Evolutionary conservation across 495 filamentous ascomycete genomes (phyloP).

Genomic region (Lasiosphaeriaceae sp.): DNA sequence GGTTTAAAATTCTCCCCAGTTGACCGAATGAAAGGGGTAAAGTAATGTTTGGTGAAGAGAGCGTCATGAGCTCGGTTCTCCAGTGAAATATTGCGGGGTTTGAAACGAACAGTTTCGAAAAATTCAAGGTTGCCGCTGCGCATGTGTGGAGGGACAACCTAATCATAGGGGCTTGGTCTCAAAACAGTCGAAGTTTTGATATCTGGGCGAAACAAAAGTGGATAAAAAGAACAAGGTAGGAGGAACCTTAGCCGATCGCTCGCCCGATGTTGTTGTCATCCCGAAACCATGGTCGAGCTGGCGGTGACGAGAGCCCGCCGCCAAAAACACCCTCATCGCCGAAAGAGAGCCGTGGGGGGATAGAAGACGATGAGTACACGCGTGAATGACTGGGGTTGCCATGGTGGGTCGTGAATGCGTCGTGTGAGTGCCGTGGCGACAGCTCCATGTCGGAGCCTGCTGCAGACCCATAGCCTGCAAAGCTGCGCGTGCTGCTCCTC

Average conservation of each 20-base stretch:
- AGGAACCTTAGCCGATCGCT: constrained; percentile 36
- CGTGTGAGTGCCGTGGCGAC: constrained; percentile 24
- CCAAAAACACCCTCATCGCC: constrained; percentile 33
- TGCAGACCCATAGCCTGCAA: constrained; percentile 27
- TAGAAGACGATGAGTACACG: constrained; percentile 39
- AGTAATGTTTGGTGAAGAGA: too few relatives aligned
- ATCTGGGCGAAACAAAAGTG: too few relatives aligned
- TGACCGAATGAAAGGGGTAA: too few relatives aligned
- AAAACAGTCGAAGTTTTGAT: too few relatives aligned
- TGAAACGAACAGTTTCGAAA: too few relatives aligned
- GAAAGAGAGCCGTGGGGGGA: constrained; percentile 36
- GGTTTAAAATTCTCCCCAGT: too few relatives aligned
- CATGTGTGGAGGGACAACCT: too few relatives aligned
- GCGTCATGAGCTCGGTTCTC: too few relatives aligned
- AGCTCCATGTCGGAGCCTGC: constrained; percentile 21
- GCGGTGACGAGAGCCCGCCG: constrained; percentile 32
- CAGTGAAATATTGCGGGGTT: too few relatives aligned
- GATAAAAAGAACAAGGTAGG: background rate
- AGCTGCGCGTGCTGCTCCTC: constrained; percentile 40
- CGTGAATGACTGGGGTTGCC: constrained; percentile 24
- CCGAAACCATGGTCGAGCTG: constrained; percentile 29
- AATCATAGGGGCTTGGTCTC: too few relatives aligned
- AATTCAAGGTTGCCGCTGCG: too few relatives aligned
- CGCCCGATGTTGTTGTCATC: constrained; percentile 39
- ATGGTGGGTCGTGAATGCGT: constrained; percentile 8